These are phyloP conservation scores for Lindgomyces ingoldianus DNA, from an alignment of 495 filamentous ascomycete species.

Conservation along the genomic window DNA sequence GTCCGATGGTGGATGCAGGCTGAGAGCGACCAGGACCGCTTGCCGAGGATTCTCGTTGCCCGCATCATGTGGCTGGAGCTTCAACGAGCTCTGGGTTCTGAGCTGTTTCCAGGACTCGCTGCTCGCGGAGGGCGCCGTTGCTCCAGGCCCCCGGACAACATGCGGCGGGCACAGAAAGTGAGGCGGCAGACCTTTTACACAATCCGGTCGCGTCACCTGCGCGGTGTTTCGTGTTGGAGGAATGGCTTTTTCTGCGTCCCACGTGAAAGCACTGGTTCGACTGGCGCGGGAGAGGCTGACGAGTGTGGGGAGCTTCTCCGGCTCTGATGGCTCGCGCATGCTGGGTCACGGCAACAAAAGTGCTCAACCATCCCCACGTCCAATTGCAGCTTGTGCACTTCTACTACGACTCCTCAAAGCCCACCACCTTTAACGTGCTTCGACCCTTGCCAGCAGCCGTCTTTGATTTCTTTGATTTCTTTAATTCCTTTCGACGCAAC, in stretches of 20 bases:
- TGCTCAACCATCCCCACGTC: slow-evolving; percentile 1
- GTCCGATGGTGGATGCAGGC: neutral
- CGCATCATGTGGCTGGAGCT: slow-evolving; percentile 22
- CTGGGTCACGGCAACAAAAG: neutral
- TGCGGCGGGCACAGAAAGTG: neutral
- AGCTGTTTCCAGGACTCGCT: too few species aligned
- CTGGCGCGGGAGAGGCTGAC: slow-evolving; percentile 31
- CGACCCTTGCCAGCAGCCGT: too few species aligned
- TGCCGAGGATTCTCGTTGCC: slow-evolving; percentile 5
- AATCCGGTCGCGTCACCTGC: slow-evolving; percentile 19
- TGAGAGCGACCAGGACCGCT: neutral
- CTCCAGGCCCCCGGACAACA: neutral
- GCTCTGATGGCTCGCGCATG: slow-evolving; percentile 6
- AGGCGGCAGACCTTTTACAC: neutral
- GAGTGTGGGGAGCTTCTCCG: slow-evolving; percentile 34
- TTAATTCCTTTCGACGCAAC: neutral
- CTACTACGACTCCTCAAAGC: neutral
- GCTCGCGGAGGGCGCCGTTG: neutral
- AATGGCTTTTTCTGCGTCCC: slow-evolving; percentile 16
- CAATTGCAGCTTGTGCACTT: neutral
- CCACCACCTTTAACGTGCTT: neutral
- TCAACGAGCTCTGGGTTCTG: neutral
- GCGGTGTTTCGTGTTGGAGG: neutral
- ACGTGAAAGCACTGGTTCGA: slow-evolving; percentile 27
- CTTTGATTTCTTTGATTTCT: neutral